Evolutionary conservation across 306 rosid genomes (phyloP), one percentile per base, ranked within the genome.

Genomic region (Vigna trinervia): DNA sequence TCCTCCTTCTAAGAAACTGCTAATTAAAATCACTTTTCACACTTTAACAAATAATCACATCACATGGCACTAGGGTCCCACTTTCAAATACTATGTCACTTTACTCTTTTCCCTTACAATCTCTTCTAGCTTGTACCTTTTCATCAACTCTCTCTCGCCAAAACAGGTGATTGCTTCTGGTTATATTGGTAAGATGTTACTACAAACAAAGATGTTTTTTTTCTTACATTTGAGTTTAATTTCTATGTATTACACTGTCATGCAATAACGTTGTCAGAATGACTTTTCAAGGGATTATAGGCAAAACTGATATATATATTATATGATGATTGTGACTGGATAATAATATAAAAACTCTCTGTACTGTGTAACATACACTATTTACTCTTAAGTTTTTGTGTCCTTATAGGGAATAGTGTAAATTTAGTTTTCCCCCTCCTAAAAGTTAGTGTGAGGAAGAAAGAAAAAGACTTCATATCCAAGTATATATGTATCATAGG

Each of bases 11-110:
- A 71, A 43, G 68, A 85, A 68, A 5, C 32, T 73, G 83, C 84
- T 79, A 34, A 48, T 43, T 61, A 63, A 74, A 68, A 74, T 67
- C 69, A 78, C 74, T 65, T 73, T 63, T 77, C 74, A 76, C 84
- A 63, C 84, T 71, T 34, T 30, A 53, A 38, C 46, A 26, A 72
- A 75, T 46, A 41, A 57, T 79, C 86, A 78, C 83, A 57, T 79
- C 86, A 78, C 83, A 76, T 83, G 81, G 59, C 69, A 12, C 48
- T 20, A 10, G 66, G 68, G 72, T 0, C 54, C 81, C 73, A 63
- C 85, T 10, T 47, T 48, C 13, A 62, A 64, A 73, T 71, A 52
- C 52, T 60, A 64, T 64, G 77, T 58, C 28, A 60, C 63, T 68
- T 28, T 50, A 36, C 53, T 71, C 28, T 34, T 65, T 72, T 51